These are phyloP conservation scores for Ceratocystis alfenasii DNA, from an alignment of 2,329 filamentous ascomycete genomes.

Conservation along the genomic window DNA sequence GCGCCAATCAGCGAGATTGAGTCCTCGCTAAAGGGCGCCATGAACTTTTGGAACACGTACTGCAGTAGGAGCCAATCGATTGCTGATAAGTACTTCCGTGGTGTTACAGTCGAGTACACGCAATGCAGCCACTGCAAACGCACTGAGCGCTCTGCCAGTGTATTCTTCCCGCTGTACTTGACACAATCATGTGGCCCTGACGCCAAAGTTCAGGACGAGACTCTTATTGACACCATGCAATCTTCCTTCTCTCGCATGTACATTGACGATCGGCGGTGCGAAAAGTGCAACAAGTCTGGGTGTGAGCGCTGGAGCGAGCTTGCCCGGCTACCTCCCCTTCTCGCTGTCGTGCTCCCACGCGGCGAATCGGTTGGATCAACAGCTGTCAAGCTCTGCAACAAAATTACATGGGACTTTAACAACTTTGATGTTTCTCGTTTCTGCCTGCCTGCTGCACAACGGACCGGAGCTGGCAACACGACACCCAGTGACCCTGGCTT, in stretches of 20 bases:
- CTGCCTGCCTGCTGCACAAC: conserved; percentile 30
- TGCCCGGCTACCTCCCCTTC: conserved; percentile 64
- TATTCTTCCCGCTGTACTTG: conserved; percentile 33
- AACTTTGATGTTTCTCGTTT: conserved; percentile 45
- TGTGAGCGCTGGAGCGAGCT: conserved; percentile 62
- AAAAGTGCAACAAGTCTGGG: conserved; percentile 56
- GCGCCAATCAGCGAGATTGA: conserved; percentile 19
- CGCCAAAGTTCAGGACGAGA: conserved; percentile 37
- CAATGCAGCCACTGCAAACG: conserved; percentile 40
- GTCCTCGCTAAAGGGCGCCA: conserved; percentile 39
- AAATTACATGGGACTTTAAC: conserved; percentile 65
- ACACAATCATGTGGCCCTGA: conserved; percentile 29
- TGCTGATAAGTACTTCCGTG: conserved; percentile 67
- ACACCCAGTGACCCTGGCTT: conserved; percentile 33
- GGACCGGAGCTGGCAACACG: conserved; percentile 22
- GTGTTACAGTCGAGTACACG: conserved; percentile 60
- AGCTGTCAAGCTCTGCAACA: conserved; percentile 55
- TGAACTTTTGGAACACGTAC: conserved; percentile 63
- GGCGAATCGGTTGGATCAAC: conserved; percentile 27
- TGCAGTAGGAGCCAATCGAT: conserved; percentile 59
- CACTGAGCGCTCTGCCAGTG: conserved; percentile 43
- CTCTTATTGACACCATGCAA: conserved; percentile 51
- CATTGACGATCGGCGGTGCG: conserved; percentile 60
- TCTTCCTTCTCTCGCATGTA: conserved; percentile 44
- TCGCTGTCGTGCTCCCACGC: conserved; percentile 65